Percentiles rank a stretch among this genome's conserved stretches.
phyloP scores from a whole-genome alignment of 169 alveolate genomes.

The Plasmodium vinckei region DNA sequence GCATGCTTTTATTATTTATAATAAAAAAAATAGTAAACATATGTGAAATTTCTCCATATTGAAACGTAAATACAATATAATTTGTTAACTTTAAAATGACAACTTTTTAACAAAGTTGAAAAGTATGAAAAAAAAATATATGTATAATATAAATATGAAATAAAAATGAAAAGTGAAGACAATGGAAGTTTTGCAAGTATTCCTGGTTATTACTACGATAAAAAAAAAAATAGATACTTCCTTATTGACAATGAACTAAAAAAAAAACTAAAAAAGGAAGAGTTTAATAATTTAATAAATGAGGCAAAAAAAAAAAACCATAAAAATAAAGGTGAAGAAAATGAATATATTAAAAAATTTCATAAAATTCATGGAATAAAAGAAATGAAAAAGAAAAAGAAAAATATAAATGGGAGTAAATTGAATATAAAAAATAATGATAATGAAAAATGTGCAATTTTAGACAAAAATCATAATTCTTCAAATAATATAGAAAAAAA shows the following conservation, averaged over 20 bases:
- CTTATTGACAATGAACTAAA: conserved; percentile 71
- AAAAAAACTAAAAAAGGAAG: conserved; percentile 60
- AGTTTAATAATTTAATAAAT: conserved; percentile 44
- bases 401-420: conserved; percentile 29
- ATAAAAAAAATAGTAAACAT: too few relatives aligned
- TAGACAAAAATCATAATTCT: conserved; percentile 8
- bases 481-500: conserved; percentile 54
- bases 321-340: conserved; percentile 38
- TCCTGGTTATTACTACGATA: conserved; percentile 69
- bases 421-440: conserved; percentile 34
- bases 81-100: too few relatives aligned
- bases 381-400: conserved; percentile 76
- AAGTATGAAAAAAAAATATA: conserved; percentile 21
- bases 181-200: conserved; percentile 16
- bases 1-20: too few relatives aligned
- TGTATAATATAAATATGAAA: neutral
- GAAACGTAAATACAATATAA: too few relatives aligned
- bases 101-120: neutral
- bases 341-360: conserved; percentile 29
- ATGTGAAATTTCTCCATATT: too few relatives aligned
- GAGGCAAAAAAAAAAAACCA: conserved; percentile 77
- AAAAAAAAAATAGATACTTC: conserved; percentile 65
- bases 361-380: conserved; percentile 74
- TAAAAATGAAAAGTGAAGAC: conserved; percentile 33
- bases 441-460: conserved; percentile 9